Conservation (phyloP, 2,329 filamentous ascomycete genomes). For the Penicillium crustosum region DNA sequence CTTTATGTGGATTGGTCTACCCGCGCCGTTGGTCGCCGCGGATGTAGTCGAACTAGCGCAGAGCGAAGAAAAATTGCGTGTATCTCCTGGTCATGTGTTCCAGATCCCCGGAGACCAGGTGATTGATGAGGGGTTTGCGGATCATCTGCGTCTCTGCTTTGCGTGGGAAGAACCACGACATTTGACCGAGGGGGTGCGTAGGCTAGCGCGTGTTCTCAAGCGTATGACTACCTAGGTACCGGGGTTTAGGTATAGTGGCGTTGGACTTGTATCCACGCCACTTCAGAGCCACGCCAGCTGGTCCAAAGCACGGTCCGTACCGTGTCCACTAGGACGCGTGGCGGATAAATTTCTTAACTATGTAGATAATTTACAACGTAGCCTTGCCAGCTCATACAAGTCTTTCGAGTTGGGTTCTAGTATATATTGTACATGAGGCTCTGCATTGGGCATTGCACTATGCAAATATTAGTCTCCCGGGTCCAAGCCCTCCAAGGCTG, state of each 20-base stretch:
- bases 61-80: constrained; percentile 63
- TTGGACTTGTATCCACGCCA: neutral
- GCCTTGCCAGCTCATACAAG: neutral
- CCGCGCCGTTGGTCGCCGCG: constrained; percentile 52
- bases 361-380: neutral
- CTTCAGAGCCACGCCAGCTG: neutral
- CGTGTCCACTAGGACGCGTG: constrained; percentile 18
- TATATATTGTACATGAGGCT: neutral
- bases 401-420: neutral
- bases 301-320: neutral
- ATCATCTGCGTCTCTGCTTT: constrained; percentile 67
- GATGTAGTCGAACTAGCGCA: constrained; percentile 59
- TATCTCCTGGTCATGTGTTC: constrained; percentile 70
- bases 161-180: constrained; percentile 68
- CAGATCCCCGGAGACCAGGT: constrained; percentile 61
- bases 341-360: neutral
- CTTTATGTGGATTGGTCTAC: constrained; percentile 77
- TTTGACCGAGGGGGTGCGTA: constrained; percentile 65
- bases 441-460: neutral
- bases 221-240: constrained; percentile 1
- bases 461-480: neutral
- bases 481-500: too few species aligned
- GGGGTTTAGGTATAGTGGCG: neutral
- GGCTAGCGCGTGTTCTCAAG: constrained; percentile 51
- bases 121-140: constrained; percentile 55